Base-by-base conservation (phyloP, 2,329 filamentous ascomycete genomes). In the Phyllachora maydis region DNA sequence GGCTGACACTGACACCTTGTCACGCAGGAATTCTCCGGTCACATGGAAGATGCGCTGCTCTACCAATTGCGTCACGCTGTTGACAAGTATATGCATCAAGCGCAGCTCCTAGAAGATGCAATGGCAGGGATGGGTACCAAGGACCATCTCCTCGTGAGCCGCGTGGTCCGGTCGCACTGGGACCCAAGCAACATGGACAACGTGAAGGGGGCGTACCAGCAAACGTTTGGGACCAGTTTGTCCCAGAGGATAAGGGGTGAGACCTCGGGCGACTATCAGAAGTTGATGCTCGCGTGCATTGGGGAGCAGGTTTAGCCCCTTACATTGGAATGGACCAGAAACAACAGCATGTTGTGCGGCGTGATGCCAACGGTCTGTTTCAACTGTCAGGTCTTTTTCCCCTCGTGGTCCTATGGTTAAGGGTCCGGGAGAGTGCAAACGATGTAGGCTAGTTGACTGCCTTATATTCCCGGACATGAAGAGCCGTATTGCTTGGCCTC, bases 121-220 rank as follows among this genome's bases (percentile, higher is more conserved):
- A 95, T 95, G 85, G 62, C 66, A 2, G 88, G 85, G 0, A 37
- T 74, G 32, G 85, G 85, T 3, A 95, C 88, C 8, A 85, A 88
- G 45, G 83, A 98, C 31, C 54, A 69, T 16, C 56, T 83, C 6
- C 60, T 95, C 3, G 64, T 90, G 10, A 61, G 71, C 14, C 61
- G 82, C n/a, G 60, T 88, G 4, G 65, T 93, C 2, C 61, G 78
- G 12, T 59, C 65, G 23, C 85, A 95, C 46, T 95, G 85, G 85
- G 68, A 92, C 40, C 59, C 59, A 18, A 58, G 56, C 26, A 66
- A 76, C 35, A 58, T 91, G 56, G 64, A 68, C 23, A 73, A 78
- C 34, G 73, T 91, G 27, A 82, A 78, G 48, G 61, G 56, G 0
- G 81, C 77, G 7, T 95, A 82, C 46, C 56, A 69, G 38, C 64